Percentiles rank a stretch among this genome's conserved stretches.
phyloP scores from a whole-genome alignment of 2,329 filamentous ascomycete genomes.

The Aspergillus bombycis region DNA sequence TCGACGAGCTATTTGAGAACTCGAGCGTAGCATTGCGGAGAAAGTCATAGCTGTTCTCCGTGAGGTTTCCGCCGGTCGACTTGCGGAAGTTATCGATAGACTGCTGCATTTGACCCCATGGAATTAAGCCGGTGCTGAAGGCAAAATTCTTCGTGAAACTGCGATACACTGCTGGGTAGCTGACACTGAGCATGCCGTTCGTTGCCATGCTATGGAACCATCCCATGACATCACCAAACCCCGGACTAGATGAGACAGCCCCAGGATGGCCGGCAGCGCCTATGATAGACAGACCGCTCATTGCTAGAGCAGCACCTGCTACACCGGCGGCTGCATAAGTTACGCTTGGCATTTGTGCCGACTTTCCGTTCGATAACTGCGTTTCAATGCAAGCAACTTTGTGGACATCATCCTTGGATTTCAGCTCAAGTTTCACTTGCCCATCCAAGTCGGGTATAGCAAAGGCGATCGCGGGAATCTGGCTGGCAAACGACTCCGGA shows the following conservation, averaged over 20 bases:
- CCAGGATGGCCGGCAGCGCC: conserved; percentile 64
- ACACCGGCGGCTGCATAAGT: conserved; percentile 83
- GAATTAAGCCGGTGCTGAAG: conserved; percentile 83
- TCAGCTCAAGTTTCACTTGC: conserved; percentile 76
- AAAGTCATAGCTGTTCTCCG: conserved; percentile 72
- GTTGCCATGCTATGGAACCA: conserved; percentile 94
- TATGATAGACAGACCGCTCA: conserved; percentile 73
- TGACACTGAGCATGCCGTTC: conserved; percentile 93
- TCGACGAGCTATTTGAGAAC: conserved; percentile 64
- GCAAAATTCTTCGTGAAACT: conserved; percentile 92
- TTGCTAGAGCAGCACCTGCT: conserved; percentile 76
- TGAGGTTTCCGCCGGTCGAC: conserved; percentile 83
- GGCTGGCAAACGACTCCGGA: conserved; percentile 67
- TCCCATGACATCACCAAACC: conserved; percentile 80
- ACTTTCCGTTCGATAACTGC: conserved; percentile 83
- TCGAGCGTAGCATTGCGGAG: conserved; percentile 77
- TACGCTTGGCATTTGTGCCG: conserved; percentile 72
- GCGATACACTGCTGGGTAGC: conserved; percentile 83
- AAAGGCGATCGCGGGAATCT: conserved; percentile 89
- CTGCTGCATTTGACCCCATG: conserved; percentile 77
- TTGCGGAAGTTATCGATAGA: conserved; percentile 83
- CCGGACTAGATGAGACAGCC: conserved; percentile 71
- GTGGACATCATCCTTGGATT: conserved; percentile 59
- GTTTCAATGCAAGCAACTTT: conserved; percentile 83
- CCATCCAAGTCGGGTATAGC: conserved; percentile 88